Base-by-base conservation (phyloP, 208 protist genomes). In the Trypanosoma platydactyli region DNA sequence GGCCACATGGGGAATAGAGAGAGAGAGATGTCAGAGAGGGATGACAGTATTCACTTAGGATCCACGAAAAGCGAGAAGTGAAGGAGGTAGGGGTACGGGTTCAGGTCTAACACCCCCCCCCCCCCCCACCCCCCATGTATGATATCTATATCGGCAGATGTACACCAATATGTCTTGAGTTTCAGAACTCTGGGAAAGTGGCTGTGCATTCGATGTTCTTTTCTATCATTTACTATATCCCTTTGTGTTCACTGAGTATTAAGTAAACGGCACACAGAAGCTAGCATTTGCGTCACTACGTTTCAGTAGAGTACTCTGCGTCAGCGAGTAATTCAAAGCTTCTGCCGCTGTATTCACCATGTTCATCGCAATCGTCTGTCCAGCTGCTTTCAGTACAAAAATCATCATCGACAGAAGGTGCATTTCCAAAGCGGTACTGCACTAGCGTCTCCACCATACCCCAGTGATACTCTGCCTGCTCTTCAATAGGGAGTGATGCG, bases 391-490 rank as follows among this genome's bases (percentile, higher is more conserved):
- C 73, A 24, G 63, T 20, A 2, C 0, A 44, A 56, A 13, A 41
- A 24, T 77, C 58, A 48, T 44, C 33, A 46, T 65, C 13, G 53
- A 22, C 33, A 44, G 9, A 29, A 41, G 24, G 3, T 33, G 30
- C 24, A 54, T 38, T 12, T 13, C 53, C 49, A 80, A 90, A 77
- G 41, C 87, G 81, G 0, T 72, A 87, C 42, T 88, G 71, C 52
- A 90, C 27, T 15, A 93, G 64, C 3, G 83, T 76, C 61, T 93
- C 81, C 55, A 93, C 18, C 25, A 86, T 66, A 24, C 79, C 81
- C 83, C 83, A 93, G 57, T 93, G 87, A 57, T 90, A 77, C 12
- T 69, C 70, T 13, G 70, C 51, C 27, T 20, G 16, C 35, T 48
- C 55, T 27, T 71, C 49, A 27, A 71, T n/a, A 25, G 44, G 25